Conservation (phyloP, 805 yeast species). For the Clavispora fructus region DNA sequence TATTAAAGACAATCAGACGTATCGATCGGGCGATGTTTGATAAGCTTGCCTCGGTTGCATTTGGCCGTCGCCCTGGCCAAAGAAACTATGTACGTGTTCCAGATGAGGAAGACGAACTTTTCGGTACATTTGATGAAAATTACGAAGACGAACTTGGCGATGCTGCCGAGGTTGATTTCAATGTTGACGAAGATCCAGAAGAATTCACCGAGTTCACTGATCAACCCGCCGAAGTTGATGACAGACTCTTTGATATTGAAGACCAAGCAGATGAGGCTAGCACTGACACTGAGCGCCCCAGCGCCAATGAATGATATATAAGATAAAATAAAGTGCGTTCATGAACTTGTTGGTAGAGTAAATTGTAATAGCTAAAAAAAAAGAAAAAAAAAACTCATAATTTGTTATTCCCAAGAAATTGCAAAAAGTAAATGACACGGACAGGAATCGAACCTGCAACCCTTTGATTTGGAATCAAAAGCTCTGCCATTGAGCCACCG, state of each 20-base stretch:
- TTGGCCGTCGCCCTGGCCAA: slow-evolving; percentile 35
- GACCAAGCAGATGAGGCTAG: slow-evolving; percentile 19
- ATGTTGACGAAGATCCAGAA: slow-evolving; percentile 17
- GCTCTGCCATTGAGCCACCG: slow-evolving; percentile 20
- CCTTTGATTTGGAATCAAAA: slow-evolving; percentile 18
- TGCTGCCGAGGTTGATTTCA: slow-evolving; percentile 23
- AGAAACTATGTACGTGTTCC: slow-evolving; percentile 40
- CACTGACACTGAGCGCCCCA: background rate
- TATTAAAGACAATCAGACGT: slow-evolving; percentile 28
- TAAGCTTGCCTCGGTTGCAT: slow-evolving; percentile 21
- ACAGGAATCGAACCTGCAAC: slow-evolving; percentile 20
- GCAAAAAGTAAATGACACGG: slow-evolving; percentile 12
- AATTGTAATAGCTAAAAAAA: background rate
- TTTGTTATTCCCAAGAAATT: background rate
- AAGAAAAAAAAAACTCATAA: too few relatives aligned
- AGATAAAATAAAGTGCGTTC: background rate
- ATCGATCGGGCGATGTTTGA: slow-evolving; percentile 31
- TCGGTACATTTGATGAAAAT: slow-evolving; percentile 37
- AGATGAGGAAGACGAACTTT: slow-evolving; percentile 36
- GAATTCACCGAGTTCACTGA: slow-evolving; percentile 11
- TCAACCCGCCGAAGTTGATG: slow-evolving; percentile 12
- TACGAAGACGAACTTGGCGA: slow-evolving; percentile 34
- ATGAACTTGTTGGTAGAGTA: background rate
- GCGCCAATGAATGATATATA: background rate
- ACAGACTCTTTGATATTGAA: slow-evolving; percentile 28